Evolutionary conservation across 108 stramenopile genomes (phyloP), one percentile per base, ranked within the genome.

Genomic region (Ochromonas danica): DNA sequence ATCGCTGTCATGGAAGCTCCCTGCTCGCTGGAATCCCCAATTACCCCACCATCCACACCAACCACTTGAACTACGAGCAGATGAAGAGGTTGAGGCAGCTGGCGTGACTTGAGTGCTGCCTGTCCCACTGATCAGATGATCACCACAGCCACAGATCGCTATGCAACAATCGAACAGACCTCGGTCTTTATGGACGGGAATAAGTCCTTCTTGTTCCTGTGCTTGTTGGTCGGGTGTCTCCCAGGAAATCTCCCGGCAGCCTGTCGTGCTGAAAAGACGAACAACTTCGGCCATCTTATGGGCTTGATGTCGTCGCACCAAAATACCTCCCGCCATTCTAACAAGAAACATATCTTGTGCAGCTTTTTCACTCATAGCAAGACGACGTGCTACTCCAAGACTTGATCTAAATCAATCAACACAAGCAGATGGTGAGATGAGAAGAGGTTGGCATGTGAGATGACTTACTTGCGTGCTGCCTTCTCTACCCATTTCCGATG

Each of bases 1-100:
- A 67, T 92, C 90, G 10, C 80, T 61, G 14, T 90, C 85, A 61
- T 82, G 74, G 71, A 93, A 71, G 1, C 61, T 45, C 1, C 91
- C 92, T 0, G n/a, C 31, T 33, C 82, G 79, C n/a, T 62, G 60
- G 41, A 2, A 71, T 28, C 28, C 33, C 40, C 27, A 39, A 22
- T 74, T 43, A 22, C 65, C 39, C 0, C 62, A 51, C 6, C 45
- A 51, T 51, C 45, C 14, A 6, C 45, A 6, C 6, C 6, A 51
- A 51, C 45, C 45, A 51, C 6, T 22, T 14, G 6, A 51, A 51
- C 22, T 22, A 51, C n/a, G n/a, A n/a, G n/a, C n/a, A n/a, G n/a
- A n/a, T n/a, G n/a, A n/a, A n/a, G n/a, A n/a, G n/a, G n/a, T n/a
- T n/a, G n/a, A n/a, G n/a, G n/a, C n/a, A n/a, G n/a, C n/a, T n/a